phyloP scores from a whole-genome alignment of 805 yeast species.

The Wickerhamiella domercqiae region DNA sequence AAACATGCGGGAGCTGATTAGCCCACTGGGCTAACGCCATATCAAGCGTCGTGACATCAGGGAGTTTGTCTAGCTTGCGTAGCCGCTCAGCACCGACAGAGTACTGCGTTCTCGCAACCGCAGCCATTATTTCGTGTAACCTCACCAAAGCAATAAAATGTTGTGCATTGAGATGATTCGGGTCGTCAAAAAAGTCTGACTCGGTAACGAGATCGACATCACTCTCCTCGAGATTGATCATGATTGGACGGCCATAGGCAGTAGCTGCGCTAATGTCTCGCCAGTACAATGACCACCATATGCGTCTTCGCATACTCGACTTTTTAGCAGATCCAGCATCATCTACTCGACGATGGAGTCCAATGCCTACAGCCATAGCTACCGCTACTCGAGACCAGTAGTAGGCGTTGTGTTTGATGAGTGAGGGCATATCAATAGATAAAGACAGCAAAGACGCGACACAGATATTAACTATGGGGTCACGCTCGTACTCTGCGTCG shows the following conservation, averaged over 20 bases:
- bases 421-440: slow-evolving; percentile 63
- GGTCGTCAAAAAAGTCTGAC: slow-evolving; percentile 45
- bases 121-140: slow-evolving; percentile 55
- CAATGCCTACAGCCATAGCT: slow-evolving; percentile 58
- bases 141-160: slow-evolving; percentile 49
- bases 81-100: slow-evolving; percentile 50
- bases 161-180: slow-evolving; percentile 25
- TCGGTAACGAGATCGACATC: slow-evolving; percentile 57
- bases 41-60: slow-evolving; percentile 49
- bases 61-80: slow-evolving; percentile 28
- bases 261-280: slow-evolving; percentile 56
- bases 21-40: slow-evolving; percentile 67
- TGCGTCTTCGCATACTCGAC: slow-evolving; percentile 29
- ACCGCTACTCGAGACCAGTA: slow-evolving; percentile 60
- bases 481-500: slow-evolving; percentile 54
- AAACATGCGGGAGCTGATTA: slow-evolving; percentile 43
- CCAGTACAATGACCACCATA: slow-evolving; percentile 66
- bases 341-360: slow-evolving; percentile 43
- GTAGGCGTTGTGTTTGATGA: slow-evolving; percentile 47
- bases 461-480: slow-evolving; percentile 46
- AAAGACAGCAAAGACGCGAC: slow-evolving; percentile 47
- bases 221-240: slow-evolving; percentile 55
- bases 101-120: slow-evolving; percentile 52
- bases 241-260: slow-evolving; percentile 59
- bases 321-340: too few species aligned